phyloP scores from a whole-genome alignment of 2,329 filamentous ascomycete species.

The Orbilia ellipsospora region DNA sequence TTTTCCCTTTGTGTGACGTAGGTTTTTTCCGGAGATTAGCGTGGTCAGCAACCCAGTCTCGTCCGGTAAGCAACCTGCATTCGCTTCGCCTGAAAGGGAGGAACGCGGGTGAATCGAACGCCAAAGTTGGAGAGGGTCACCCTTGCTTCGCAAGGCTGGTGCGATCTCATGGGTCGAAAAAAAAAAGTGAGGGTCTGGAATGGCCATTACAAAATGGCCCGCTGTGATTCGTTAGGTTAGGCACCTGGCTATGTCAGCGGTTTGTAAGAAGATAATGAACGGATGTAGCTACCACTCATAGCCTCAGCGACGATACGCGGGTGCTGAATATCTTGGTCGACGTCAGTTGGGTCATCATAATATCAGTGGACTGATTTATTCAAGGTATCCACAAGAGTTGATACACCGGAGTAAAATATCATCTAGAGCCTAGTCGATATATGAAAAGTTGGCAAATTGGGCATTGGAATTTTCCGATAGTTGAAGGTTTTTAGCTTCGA shows the following conservation, averaged over 20 bases:
- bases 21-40: slow-evolving; percentile 21
- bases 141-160: slow-evolving; percentile 12
- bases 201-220: slow-evolving; percentile 36
- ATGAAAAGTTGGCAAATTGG: too few species aligned
- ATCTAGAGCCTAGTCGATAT: too few species aligned
- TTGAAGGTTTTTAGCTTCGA: too few species aligned
- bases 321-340: slow-evolving; percentile 9
- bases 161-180: not conserved
- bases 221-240: slow-evolving; percentile 31
- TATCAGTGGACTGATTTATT: too few species aligned
- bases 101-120: slow-evolving; percentile 12
- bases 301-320: slow-evolving; percentile 15
- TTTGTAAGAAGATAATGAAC: slow-evolving; percentile 31
- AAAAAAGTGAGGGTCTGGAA: slow-evolving; percentile 16
- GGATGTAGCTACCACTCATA: too few species aligned
- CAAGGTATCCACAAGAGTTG: too few species aligned
- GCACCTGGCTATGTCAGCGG: slow-evolving; percentile 31
- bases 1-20: slow-evolving; percentile 51
- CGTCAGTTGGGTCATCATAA: not conserved
- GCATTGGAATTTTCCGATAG: too few species aligned
- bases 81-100: slow-evolving; percentile 27
- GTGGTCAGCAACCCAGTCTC: slow-evolving; percentile 27
- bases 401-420: too few species aligned
- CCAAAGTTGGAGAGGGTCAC: slow-evolving; percentile 19
- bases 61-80: slow-evolving; percentile 45